Evolutionary conservation across 108 stramenopile species (phyloP).

Genomic region (Craspedostauros australis): DNA sequence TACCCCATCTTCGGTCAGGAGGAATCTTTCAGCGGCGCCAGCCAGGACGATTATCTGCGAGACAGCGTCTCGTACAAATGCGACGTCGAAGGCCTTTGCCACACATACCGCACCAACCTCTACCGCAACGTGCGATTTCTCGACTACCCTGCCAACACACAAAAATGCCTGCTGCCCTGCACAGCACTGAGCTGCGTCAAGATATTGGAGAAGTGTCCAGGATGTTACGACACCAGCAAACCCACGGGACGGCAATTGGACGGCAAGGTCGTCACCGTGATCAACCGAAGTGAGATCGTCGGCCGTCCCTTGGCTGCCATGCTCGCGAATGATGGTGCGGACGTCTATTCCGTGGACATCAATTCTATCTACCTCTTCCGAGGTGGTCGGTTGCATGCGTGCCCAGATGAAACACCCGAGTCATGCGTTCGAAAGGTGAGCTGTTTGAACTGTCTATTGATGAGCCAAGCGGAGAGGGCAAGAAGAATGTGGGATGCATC

Average conservation of each 20-base stretch:
- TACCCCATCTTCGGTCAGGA: conserved; percentile 96
- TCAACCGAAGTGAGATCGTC: conserved; percentile 94
- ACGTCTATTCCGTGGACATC: conserved; percentile 92
- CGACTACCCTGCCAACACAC: conserved; percentile 56
- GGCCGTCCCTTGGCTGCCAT: conserved; percentile 95
- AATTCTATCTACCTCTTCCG: conserved; percentile 84
- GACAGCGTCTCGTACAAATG: conserved; percentile 86
- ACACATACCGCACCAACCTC: conserved; percentile 87
- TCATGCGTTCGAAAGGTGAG: conserved; percentile 80
- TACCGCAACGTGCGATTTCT: conserved; percentile 90
- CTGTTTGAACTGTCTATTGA: too few species aligned
- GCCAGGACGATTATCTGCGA: conserved; percentile 95
- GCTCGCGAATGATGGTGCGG: conserved; percentile 95
- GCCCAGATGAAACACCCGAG: conserved; percentile 75
- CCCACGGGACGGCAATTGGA: conserved; percentile 69
- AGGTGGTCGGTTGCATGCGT: conserved; percentile 56
- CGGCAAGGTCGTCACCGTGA: conserved; percentile 85
- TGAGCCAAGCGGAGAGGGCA: too few species aligned
- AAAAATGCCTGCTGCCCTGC: conserved; percentile 93
- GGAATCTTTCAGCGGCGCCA: conserved; percentile 88
- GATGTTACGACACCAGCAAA: conserved; percentile 51
- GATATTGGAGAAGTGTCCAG: conserved; percentile 81
- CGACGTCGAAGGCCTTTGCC: conserved; percentile 96
- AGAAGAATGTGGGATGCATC: too few species aligned
- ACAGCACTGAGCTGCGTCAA: conserved; percentile 91